These are phyloP conservation scores for Wickerhamomyces silvicola DNA, from an alignment of 805 yeast genomes.

Conservation along the genomic window DNA sequence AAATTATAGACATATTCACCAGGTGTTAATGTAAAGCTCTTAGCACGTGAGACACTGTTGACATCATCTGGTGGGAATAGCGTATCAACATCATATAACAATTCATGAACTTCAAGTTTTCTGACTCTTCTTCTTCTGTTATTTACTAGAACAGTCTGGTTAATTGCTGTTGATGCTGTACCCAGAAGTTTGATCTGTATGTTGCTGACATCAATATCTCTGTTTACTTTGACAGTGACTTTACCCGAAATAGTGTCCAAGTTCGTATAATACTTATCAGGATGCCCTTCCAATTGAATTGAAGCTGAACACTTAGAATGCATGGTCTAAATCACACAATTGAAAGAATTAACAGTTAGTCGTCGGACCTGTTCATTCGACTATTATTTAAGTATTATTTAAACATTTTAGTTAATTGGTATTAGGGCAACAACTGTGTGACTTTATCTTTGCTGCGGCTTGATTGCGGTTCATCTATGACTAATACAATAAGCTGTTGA, in stretches of 20 bases:
- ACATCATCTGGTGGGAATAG: slow-evolving; percentile 50
- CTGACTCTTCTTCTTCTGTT: slow-evolving; percentile 5
- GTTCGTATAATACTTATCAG: slow-evolving; percentile 7
- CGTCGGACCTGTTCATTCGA: no score
- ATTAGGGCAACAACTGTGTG: no score
- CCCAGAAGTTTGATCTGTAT: slow-evolving; percentile 52
- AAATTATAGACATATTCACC: slow-evolving; percentile 48
- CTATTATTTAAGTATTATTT: no score
- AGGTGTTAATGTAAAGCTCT: slow-evolving; percentile 27
- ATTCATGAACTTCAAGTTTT: slow-evolving; percentile 27
- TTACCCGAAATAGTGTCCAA: slow-evolving; percentile 14
- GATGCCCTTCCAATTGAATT: no score
- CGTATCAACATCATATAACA: slow-evolving; percentile 41
- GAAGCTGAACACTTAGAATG: no score
- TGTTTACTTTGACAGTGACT: slow-evolving; percentile 9
- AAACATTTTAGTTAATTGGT: no score
- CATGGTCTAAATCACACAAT: no score
- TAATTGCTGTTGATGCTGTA: slow-evolving; percentile 33
- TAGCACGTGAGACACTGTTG: slow-evolving; percentile 34
- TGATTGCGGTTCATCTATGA: no score
- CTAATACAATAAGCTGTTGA: no score
- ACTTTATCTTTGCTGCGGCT: no score
- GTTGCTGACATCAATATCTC: slow-evolving; percentile 35
- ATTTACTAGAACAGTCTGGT: slow-evolving; percentile 12
- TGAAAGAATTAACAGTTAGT: no score